Conservation (phyloP, 2,329 filamentous ascomycete genomes). For the Trematosphaeria pertusa region DNA sequence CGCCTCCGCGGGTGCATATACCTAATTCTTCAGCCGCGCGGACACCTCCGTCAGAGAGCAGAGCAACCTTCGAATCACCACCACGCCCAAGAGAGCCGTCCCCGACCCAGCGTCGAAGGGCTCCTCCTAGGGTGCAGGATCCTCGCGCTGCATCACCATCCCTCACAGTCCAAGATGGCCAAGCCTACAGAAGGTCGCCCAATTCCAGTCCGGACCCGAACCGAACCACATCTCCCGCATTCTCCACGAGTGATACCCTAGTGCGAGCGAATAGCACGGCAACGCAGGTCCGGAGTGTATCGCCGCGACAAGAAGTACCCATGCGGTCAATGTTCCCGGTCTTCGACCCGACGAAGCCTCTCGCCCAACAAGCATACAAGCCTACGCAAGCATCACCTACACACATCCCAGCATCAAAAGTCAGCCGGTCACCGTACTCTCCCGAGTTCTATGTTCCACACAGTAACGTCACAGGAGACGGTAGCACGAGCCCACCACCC, state of each 20-base stretch:
- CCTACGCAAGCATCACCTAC: constrained; percentile 70
- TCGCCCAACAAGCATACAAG: constrained; percentile 73
- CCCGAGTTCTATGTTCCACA: constrained; percentile 55
- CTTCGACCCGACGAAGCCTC: constrained; percentile 71
- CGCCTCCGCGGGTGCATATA: constrained; percentile 33
- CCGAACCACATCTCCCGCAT: constrained; percentile 43
- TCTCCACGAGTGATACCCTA: constrained; percentile 45
- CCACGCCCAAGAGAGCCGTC: constrained; percentile 29
- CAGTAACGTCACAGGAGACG: constrained; percentile 40
- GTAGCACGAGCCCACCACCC: constrained; percentile 27
- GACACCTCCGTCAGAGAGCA: constrained; percentile 30
- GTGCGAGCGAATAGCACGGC: constrained; percentile 48
- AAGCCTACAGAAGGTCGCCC: constrained; percentile 17
- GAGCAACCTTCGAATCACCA: constrained; percentile 30
- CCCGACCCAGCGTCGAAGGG: constrained; percentile 26
- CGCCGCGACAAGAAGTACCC: constrained; percentile 47
- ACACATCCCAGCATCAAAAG: constrained; percentile 68
- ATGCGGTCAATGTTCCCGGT: constrained; percentile 78
- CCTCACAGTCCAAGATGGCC: constrained; percentile 20
- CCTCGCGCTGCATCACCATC: constrained; percentile 29
- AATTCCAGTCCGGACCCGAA: constrained; percentile 36
- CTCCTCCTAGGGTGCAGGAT: constrained; percentile 26
- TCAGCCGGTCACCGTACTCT: constrained; percentile 70
- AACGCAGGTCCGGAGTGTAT: constrained; percentile 30
- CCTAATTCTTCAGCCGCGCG: constrained; percentile 24